Conservation (phyloP, 495 filamentous ascomycete species). For the Penicillium crystallinum region DNA sequence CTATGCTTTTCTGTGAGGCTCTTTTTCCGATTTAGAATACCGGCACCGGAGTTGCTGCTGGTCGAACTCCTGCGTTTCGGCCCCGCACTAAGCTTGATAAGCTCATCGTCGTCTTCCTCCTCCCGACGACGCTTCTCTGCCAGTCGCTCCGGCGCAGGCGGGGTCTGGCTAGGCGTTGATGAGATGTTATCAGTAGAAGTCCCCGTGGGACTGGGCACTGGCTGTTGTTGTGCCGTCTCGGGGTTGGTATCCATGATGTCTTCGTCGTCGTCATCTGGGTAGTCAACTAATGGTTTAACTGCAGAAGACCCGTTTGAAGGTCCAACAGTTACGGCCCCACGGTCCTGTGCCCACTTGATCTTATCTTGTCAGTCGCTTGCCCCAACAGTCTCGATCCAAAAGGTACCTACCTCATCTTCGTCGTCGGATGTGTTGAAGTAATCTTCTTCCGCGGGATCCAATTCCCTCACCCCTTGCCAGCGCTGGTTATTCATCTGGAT, state of each 20-base stretch:
- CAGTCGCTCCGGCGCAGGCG: constrained; percentile 62
- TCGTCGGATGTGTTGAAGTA: constrained; percentile 93
- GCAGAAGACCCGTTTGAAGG: constrained; percentile 46
- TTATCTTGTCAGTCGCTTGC: constrained; percentile 1
- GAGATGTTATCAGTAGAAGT: constrained; percentile 21
- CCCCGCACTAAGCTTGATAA: constrained; percentile 62
- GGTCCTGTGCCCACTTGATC: constrained; percentile 34
- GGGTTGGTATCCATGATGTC: constrained; percentile 50
- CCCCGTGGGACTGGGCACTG: constrained; percentile 14
- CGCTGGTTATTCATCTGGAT: constrained; percentile 59
- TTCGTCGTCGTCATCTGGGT: constrained; percentile 78
- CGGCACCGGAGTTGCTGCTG: constrained; percentile 32
- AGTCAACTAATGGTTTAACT: constrained; percentile 78
- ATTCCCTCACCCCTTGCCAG: constrained; percentile 74
- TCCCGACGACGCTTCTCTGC: constrained; percentile 88
- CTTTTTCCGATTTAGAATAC: constrained; percentile 38
- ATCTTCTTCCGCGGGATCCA: constrained; percentile 83
- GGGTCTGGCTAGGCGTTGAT: constrained; percentile 31
- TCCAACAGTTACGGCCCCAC: constrained; percentile 19
- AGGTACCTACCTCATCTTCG: constrained; percentile 63
- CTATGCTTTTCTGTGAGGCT: constrained; percentile 31
- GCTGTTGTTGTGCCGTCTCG: constrained; percentile 18
- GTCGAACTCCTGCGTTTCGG: constrained; percentile 61
- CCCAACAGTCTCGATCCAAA: not conserved
- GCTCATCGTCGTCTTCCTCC: constrained; percentile 79